These are phyloP conservation scores for Botryotinia globosa DNA, from an alignment of 2,329 filamentous ascomycete genomes.

Conservation along the genomic window DNA sequence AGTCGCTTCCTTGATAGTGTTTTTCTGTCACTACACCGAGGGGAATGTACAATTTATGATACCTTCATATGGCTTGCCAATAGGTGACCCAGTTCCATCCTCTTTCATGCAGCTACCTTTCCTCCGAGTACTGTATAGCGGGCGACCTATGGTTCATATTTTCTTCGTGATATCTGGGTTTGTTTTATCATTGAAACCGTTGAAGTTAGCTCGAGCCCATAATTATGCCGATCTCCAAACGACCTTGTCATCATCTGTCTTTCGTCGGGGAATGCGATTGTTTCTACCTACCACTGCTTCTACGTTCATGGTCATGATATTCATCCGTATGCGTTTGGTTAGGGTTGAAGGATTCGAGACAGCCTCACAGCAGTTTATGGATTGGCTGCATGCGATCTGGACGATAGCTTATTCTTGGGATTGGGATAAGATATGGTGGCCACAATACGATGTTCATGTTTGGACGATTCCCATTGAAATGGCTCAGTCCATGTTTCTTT, in stretches of 20 bases:
- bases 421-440: conserved; percentile 20
- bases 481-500: conserved; percentile 35
- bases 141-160: conserved; percentile 49
- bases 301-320: conserved; percentile 20
- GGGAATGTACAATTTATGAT: conserved; percentile 42
- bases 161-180: conserved; percentile 54
- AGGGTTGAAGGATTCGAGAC: not conserved
- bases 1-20: conserved; percentile 49
- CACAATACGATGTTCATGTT: conserved; percentile 23
- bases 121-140: conserved; percentile 45
- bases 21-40: conserved; percentile 47
- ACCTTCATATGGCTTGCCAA: conserved; percentile 34
- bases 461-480: conserved; percentile 39
- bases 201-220: conserved; percentile 43
- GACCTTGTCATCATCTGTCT: conserved; percentile 47
- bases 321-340: conserved; percentile 4
- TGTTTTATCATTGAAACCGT: conserved; percentile 46
- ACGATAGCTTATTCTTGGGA: conserved; percentile 19
- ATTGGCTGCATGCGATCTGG: conserved; percentile 19
- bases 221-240: conserved; percentile 41
- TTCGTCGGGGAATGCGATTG: conserved; percentile 48
- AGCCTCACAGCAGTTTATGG: conserved; percentile 1
- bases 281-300: conserved; percentile 41
- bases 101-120: conserved; percentile 47
- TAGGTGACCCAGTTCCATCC: conserved; percentile 37